These are phyloP conservation scores for Aspergillus felis DNA, from an alignment of 2,329 filamentous ascomycete genomes.

Conservation along the genomic window DNA sequence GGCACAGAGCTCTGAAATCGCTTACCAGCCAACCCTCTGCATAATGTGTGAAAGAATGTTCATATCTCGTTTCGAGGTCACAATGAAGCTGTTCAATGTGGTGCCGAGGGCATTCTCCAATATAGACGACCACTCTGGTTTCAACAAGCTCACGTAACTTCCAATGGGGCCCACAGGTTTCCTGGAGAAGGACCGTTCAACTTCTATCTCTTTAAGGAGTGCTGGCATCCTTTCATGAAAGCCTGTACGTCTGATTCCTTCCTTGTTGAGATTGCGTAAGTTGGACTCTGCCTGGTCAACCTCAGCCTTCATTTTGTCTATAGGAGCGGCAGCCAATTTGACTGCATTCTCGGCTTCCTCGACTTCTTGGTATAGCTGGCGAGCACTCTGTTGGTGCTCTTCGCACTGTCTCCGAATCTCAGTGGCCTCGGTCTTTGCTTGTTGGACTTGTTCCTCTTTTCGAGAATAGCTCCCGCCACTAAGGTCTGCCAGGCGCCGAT, in stretches of 20 bases:
- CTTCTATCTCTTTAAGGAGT: constrained; percentile 65
- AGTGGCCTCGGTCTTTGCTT: constrained; percentile 51
- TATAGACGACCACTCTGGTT: constrained; percentile 78
- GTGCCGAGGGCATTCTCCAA: constrained; percentile 73
- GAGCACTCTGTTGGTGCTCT: constrained; percentile 36
- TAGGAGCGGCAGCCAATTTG: constrained; percentile 18
- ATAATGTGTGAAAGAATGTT: constrained; percentile 64
- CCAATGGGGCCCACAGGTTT: constrained; percentile 83
- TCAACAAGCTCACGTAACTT: constrained; percentile 67
- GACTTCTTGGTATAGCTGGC: constrained; percentile 33
- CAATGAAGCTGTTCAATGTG: constrained; percentile 72
- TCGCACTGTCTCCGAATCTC: constrained; percentile 43
- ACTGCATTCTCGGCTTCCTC: constrained; percentile 32
- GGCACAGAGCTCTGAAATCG: constrained; percentile 3
- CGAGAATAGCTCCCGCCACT: constrained; percentile 66
- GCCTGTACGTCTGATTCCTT: constrained; percentile 58
- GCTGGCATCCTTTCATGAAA: constrained; percentile 61
- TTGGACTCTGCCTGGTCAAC: constrained; percentile 50
- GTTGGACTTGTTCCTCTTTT: constrained; percentile 57
- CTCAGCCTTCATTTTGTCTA: constrained; percentile 50
- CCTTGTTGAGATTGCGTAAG: constrained; percentile 52
- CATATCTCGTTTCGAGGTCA: constrained; percentile 72
- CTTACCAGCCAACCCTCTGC: constrained; percentile 52
- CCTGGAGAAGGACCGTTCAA: constrained; percentile 64
- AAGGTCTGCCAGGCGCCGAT: constrained; percentile 58